Base-by-base conservation (phyloP, 177 flowering plant genomes). In the Telopea speciosissima region DNA sequence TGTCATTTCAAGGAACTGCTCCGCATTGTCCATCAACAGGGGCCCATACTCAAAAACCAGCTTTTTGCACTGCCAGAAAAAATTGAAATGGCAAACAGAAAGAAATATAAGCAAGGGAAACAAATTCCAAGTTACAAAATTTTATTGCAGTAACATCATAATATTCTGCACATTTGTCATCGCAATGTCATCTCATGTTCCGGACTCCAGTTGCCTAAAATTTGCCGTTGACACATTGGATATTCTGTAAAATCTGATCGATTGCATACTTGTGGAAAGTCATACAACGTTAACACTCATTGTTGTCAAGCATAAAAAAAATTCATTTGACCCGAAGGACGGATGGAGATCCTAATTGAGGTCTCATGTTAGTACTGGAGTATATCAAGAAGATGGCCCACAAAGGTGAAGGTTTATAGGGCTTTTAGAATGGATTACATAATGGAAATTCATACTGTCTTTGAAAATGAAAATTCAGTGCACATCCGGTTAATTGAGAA, bases 1-100 rank as follows among this genome's bases (percentile, higher is more conserved):
- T 10, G 65, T 81, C 21, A 63, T 81, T 61, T 87, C 91, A 58
- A 95, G 80, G 72, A 84, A 87, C 69, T 85, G 79, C 80, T 88
- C 91, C 3, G 90, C 89, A 68, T 91, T 90, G 16, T 79, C 69
- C 63, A 95, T 81, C 71, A 91, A 78, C 49, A 93, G 19, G 23
- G 98, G 97, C 4, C 85, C 96, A 67, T 88, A 95, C 80, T 85
- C 88, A 33, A 91, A 85, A 12, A 95, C 93, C 85, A 93, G 56
- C 75, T 54, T 86, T 83, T 91, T 93, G 72, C 99, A 95, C 98
- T 94, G 94, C 81, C 62, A 80, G 68, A 72, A 24, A 24, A 4
- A 58, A 36, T 19, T 58, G 28, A 31, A 3, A 23, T 26, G 4
- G 24, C 45, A 56, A 28, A 10, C 19, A 5, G 16, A 28, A 21